A percentile compares a stretch with the other conserved stretches of the same genome.
phyloP scores from a whole-genome alignment of 225 moss, liverwort and hornwort genomes.

The Anthoceros angustus region DNA sequence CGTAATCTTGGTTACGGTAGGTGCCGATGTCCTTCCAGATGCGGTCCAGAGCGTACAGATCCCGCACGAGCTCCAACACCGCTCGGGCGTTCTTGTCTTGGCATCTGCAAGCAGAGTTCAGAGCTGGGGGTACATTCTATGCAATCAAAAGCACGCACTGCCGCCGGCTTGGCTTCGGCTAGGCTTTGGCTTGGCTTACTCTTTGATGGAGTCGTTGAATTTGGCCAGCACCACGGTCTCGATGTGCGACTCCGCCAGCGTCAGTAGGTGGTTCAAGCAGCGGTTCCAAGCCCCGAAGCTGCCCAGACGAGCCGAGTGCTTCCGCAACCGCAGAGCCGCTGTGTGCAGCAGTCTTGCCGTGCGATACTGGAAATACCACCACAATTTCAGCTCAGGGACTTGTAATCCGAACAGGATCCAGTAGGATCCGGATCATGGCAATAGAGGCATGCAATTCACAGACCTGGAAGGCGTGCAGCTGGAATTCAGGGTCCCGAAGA shows the following conservation, averaged over 20 bases:
- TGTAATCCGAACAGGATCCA: not conserved
- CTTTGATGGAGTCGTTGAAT: conserved; percentile 49
- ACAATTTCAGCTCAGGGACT: not conserved
- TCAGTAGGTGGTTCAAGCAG: conserved; percentile 68
- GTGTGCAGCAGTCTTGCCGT: conserved; percentile 74
- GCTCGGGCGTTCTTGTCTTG: conserved; percentile 44
- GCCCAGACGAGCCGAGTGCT: conserved; percentile 64
- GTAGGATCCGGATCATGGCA: not conserved
- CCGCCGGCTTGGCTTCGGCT: too few species aligned
- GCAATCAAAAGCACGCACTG: too few species aligned
- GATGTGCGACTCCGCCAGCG: conserved; percentile 68
- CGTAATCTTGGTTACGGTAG: conserved; percentile 68
- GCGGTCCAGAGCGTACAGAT: conserved; percentile 67
- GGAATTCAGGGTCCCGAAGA: conserved; percentile 60
- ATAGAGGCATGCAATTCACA: not conserved
- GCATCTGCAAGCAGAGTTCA: conserved; percentile 22
- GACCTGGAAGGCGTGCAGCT: conserved; percentile 77
- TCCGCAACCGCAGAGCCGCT: conserved; percentile 54
- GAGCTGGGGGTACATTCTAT: too few species aligned
- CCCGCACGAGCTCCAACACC: conserved; percentile 47
- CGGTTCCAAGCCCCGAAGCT: conserved; percentile 81
- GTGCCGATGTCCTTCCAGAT: conserved; percentile 86
- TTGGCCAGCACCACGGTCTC: conserved; percentile 68
- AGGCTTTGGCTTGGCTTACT: conserved; percentile 14
- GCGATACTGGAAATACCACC: conserved; percentile 41